A percentile compares a stretch with the other conserved stretches of the same genome.
Conservation (phyloP, 805 yeast species). For the Metschnikowia rubicola region DNA sequence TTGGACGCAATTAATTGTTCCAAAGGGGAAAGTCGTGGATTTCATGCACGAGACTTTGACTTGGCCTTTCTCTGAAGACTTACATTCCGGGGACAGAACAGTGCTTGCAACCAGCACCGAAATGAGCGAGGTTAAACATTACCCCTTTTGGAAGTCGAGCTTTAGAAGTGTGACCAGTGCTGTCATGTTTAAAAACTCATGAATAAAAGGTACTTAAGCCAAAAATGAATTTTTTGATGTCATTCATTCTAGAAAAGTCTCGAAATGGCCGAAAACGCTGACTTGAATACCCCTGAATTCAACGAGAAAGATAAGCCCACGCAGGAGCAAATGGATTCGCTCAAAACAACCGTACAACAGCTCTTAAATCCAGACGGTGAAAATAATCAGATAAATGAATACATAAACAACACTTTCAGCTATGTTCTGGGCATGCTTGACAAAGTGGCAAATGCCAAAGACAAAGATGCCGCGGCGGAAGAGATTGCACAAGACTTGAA, state of each 20-base stretch:
- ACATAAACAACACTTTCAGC: constrained; percentile 24
- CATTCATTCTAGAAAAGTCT: no score
- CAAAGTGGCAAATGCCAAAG: constrained; percentile 30
- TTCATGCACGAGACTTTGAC: no score
- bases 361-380: constrained; percentile 28
- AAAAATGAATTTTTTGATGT: no score
- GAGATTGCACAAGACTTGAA: constrained; percentile 36
- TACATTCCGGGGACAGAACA: neutral
- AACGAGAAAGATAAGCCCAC: constrained; percentile 8
- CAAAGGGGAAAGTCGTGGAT: no score
- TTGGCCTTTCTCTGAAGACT: no score
- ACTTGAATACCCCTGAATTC: neutral
- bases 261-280: no score
- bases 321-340: constrained; percentile 9
- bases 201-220: no score
- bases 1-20: no score
- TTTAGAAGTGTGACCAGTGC: no score
- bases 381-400: constrained; percentile 26
- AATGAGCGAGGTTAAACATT: neutral
- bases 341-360: constrained; percentile 6
- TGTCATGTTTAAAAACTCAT: no score
- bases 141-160: neutral
- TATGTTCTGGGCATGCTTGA: constrained; percentile 25
- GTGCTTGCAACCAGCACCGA: neutral
- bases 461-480: constrained; percentile 31